Evolutionary conservation across 305 asterid genomes (phyloP).

Genomic region (Caryopteris hybrid): DNA sequence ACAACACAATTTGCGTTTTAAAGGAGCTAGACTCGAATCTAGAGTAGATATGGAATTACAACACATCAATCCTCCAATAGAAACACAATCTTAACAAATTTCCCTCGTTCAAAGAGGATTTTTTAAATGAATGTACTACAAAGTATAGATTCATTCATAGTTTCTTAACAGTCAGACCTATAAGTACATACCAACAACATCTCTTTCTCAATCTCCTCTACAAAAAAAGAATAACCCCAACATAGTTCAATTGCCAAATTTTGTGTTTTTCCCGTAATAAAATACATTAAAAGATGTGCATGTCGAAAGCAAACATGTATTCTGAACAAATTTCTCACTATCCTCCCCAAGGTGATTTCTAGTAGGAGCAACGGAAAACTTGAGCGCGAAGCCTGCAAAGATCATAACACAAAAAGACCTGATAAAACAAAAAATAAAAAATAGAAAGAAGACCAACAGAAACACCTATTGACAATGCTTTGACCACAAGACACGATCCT

Average conservation of each 20-base stretch:
- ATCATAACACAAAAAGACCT: background rate
- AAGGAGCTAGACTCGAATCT: too few species aligned
- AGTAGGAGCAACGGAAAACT: background rate
- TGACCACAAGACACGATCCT: background rate
- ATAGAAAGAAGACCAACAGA: background rate
- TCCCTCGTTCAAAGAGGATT: too few species aligned
- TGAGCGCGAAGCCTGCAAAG: constrained; percentile 16
- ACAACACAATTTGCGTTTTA: too few species aligned
- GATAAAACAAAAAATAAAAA: background rate
- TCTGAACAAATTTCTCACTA: constrained; percentile 12
- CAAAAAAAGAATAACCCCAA: constrained; percentile 21
- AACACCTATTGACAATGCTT: background rate
- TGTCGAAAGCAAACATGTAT: constrained; percentile 6
- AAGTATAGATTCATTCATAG: background rate
- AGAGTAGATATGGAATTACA: too few species aligned
- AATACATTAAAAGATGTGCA: background rate
- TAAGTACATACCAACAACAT: constrained; percentile 3
- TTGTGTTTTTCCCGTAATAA: background rate
- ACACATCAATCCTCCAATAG: too few species aligned
- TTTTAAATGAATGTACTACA: too few species aligned
- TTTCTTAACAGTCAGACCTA: background rate
- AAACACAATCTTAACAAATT: too few species aligned
- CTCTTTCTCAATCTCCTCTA: constrained; percentile 21
- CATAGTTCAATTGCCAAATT: constrained; percentile 11
- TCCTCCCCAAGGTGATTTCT: background rate